A percentile compares a stretch with the other conserved stretches of the same genome.
Evolutionary conservation across 1,284 basidiomycete species (phyloP).

Genomic region (Testicularia cyperi): DNA sequence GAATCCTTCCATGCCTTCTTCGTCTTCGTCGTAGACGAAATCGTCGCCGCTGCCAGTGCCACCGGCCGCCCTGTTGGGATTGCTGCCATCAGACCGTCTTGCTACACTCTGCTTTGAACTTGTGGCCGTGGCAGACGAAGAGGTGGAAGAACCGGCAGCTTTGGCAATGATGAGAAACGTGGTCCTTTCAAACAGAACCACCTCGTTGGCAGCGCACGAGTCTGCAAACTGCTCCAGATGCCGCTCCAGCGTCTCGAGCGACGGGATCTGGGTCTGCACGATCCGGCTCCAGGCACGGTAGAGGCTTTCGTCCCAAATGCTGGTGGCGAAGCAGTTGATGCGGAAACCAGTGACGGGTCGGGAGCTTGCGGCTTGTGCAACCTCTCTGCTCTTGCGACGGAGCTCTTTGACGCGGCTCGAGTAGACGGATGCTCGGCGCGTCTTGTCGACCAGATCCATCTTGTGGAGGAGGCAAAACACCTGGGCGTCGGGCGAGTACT

Average conservation of each 20-base stretch:
- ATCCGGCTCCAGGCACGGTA: slow-evolving; percentile 99
- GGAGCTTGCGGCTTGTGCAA: slow-evolving; percentile 19
- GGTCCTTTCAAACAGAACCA: slow-evolving; percentile 91
- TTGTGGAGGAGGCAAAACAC: slow-evolving; percentile 95
- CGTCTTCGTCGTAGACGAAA: slow-evolving; percentile 17
- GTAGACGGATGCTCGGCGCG: slow-evolving; percentile 67
- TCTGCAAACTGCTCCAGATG: slow-evolving; percentile 83
- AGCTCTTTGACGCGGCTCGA: slow-evolving; percentile 63
- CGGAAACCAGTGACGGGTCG: slow-evolving; percentile 60
- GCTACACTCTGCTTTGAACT: too few relatives aligned
- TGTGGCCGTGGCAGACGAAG: neutral
- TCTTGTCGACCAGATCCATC: slow-evolving; percentile 75
- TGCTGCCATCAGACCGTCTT: too few relatives aligned
- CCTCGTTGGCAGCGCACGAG: slow-evolving; percentile 84
- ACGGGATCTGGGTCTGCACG: slow-evolving; percentile 93
- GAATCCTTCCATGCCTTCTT: slow-evolving; percentile 35
- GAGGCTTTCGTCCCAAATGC: slow-evolving; percentile 94
- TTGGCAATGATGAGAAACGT: slow-evolving; percentile 89
- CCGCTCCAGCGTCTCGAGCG: slow-evolving; percentile 79
- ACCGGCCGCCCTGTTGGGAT: too few relatives aligned
- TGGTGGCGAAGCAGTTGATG: slow-evolving; percentile 75
- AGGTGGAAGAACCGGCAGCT: slow-evolving; percentile 1
- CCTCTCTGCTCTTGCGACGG: slow-evolving; percentile 42
- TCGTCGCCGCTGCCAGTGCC: slow-evolving; percentile 3
- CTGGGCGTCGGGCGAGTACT: slow-evolving; percentile 67